Base-by-base conservation (phyloP, 352 stramenopile genomes). In the Phytophthora gonapodyides region DNA sequence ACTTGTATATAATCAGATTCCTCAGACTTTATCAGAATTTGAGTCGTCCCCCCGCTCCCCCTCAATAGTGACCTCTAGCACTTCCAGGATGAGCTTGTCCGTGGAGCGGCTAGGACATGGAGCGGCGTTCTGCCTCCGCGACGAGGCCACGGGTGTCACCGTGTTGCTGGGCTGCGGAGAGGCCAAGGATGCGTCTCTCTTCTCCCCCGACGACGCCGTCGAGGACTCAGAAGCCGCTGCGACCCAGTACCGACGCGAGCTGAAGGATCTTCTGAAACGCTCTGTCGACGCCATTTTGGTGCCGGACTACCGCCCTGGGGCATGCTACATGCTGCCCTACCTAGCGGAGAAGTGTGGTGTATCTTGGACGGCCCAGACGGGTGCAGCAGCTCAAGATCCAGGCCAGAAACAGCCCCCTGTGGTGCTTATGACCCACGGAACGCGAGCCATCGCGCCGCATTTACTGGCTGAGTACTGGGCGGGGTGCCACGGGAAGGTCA, bases 341-440 rank as follows among this genome's bases (percentile, higher is more conserved):
- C 40, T 94, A 36, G 77, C 70, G 6, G 85, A 94, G 38, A 88
- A 87, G 56, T 83, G 75, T 19, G 70, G 60, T 1, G 65, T 69
- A 8, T 69, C 64, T 11, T 67, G 64, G 48, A 13, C 51, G 2
- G 15, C 46, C 27, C 40, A 58, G 19, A 34, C 43, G 16, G 31
- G 46, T 5, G 27, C 49, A 44, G 33, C 16, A 31, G 52, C 47
- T 27, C 67, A 31, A 61, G 64, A 76, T 17, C 16, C 53, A 19
- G 64, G 35, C n/a, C 65, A 67, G 48, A 70, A 73, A 40, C 55
- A 66, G 5, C 51, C 82, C 19, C 76, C 80, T 24, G 59, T 67
- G 13, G 67, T 95, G 19, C 67, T 90, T 17, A 78, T 93, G 73
- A 93, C 84, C n/a, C 84, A 94, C 47, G 78, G 73, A 0, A 96